Evolutionary conservation across 805 yeast genomes (phyloP).

Genomic region (Myxozyma mucilagina): DNA sequence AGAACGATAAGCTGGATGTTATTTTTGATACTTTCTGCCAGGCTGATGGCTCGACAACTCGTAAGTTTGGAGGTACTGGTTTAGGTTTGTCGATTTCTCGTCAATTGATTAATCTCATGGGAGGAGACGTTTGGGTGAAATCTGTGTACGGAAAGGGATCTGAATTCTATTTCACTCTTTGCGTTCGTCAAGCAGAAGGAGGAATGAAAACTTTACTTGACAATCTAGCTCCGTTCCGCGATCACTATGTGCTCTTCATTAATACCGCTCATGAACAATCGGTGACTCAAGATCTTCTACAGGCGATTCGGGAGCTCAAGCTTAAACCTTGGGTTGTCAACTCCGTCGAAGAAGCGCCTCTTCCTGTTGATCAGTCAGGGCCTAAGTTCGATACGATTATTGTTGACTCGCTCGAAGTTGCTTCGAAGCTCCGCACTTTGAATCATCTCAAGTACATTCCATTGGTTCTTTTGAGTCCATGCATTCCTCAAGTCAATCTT

Average conservation of each 20-base stretch:
- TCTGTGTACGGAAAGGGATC: slow-evolving; percentile 80
- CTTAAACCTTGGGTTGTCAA: slow-evolving; percentile 62
- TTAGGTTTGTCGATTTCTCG: slow-evolving; percentile 84
- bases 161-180: slow-evolving; percentile 75
- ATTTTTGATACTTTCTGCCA: slow-evolving; percentile 90
- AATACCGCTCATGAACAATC: slow-evolving; percentile 59
- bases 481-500: slow-evolving; percentile 75
- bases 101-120: slow-evolving; percentile 85
- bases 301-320: slow-evolving; percentile 55
- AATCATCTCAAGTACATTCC: slow-evolving; percentile 85
- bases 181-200: slow-evolving; percentile 70
- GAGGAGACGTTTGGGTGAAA: slow-evolving; percentile 90
- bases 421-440: slow-evolving; percentile 63
- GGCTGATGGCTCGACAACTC: slow-evolving; percentile 90
- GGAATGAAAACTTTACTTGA: slow-evolving; percentile 66
- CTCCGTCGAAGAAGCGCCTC: slow-evolving; percentile 55
- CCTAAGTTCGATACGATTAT: slow-evolving; percentile 74
- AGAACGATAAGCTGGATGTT: slow-evolving; percentile 76
- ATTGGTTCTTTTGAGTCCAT: slow-evolving; percentile 71
- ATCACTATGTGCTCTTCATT: slow-evolving; percentile 69
- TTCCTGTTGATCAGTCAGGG: slow-evolving; percentile 37
- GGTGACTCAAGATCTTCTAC: slow-evolving; percentile 54
- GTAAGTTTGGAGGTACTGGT: slow-evolving; percentile 93
- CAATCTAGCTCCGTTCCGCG: slow-evolving; percentile 66
- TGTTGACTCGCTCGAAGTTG: slow-evolving; percentile 76